Conservation (phyloP, 192 early-diverging fungal species). For the Coemansia sp. region DNA sequence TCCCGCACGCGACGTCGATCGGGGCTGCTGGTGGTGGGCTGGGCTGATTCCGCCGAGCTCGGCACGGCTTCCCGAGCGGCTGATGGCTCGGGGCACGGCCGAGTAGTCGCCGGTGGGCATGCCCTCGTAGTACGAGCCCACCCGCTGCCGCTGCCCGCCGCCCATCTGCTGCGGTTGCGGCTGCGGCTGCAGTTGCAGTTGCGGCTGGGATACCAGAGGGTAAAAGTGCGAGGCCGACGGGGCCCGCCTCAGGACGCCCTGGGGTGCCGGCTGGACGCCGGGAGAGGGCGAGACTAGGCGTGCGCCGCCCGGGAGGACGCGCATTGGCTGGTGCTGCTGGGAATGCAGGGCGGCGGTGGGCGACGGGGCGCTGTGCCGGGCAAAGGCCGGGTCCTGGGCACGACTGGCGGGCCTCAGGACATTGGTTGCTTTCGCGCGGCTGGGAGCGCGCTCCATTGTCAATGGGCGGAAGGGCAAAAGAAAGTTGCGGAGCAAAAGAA, state of each 20-base stretch:
- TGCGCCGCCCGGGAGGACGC: conserved; percentile 16
- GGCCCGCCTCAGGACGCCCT: conserved; percentile 19
- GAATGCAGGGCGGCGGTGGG: conserved; percentile 2
- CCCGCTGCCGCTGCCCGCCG: conserved; percentile 15
- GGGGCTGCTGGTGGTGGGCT: conserved; percentile 8
- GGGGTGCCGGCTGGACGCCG: conserved; percentile 8
- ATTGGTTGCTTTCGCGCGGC: conserved; percentile 46
- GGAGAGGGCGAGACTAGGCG: conserved; percentile 25
- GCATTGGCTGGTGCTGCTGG: conserved; percentile 7
- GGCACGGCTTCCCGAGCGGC: conserved; percentile 43
- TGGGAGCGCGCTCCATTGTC: conserved; percentile 41
- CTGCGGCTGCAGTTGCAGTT: conserved; percentile 22
- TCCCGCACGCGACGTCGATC: conserved; percentile 35
- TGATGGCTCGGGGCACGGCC: conserved; percentile 15
- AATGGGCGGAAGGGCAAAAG: neutral
- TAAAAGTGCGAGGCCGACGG: conserved; percentile 37
- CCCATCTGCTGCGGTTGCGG: conserved; percentile 12
- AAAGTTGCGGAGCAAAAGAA: neutral
- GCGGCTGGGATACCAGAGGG: conserved; percentile 7
- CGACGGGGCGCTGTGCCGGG: neutral
- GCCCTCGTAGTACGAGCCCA: conserved; percentile 36
- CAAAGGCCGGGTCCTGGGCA: conserved; percentile 17
- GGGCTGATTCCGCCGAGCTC: conserved; percentile 8
- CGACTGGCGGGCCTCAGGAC: conserved; percentile 42
- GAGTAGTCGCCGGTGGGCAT: conserved; percentile 23